These are phyloP conservation scores for Amborella trichopoda DNA, from an alignment of 164 flowering plant species.

Conservation along the genomic window DNA sequence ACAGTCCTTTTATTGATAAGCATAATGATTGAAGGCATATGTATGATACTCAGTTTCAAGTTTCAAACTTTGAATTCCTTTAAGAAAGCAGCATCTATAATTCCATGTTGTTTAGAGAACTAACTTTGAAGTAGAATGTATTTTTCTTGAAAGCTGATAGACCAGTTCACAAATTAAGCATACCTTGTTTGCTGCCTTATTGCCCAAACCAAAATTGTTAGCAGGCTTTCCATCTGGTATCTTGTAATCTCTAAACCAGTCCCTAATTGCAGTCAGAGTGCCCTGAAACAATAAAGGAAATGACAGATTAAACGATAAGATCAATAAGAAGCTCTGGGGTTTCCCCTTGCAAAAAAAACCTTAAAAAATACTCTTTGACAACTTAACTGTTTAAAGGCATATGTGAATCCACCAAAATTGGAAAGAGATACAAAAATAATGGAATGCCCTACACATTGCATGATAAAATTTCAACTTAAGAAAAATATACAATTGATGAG, in stretches of 20 bases:
- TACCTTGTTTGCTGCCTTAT: conserved; percentile 94
- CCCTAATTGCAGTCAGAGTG: conserved; percentile 86
- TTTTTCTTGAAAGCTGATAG: background rate
- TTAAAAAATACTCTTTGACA: too few species aligned
- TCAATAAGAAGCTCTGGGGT: too few species aligned
- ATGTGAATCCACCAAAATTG: too few species aligned
- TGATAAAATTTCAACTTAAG: too few species aligned
- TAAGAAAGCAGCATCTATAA: background rate
- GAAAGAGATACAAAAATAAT: too few species aligned
- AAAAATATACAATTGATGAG: too few species aligned
- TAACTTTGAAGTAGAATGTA: background rate
- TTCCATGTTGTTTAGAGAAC: background rate
- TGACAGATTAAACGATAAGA: conserved; percentile 2
- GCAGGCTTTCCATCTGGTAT: conserved; percentile 99
- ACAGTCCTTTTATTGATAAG: too few species aligned
- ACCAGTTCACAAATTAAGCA: background rate
- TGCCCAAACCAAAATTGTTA: conserved; percentile 90
- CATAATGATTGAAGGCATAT: too few species aligned
- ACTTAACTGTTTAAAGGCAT: too few species aligned
- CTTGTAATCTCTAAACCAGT: conserved; percentile 99
- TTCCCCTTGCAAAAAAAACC: too few species aligned
- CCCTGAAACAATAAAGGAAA: conserved; percentile 40
- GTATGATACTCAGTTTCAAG: background rate
- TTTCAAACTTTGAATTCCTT: background rate
- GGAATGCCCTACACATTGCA: too few species aligned